Evolutionary conservation across 1,284 basidiomycete genomes (phyloP).

Genomic region (Austroboletus niveus): DNA sequence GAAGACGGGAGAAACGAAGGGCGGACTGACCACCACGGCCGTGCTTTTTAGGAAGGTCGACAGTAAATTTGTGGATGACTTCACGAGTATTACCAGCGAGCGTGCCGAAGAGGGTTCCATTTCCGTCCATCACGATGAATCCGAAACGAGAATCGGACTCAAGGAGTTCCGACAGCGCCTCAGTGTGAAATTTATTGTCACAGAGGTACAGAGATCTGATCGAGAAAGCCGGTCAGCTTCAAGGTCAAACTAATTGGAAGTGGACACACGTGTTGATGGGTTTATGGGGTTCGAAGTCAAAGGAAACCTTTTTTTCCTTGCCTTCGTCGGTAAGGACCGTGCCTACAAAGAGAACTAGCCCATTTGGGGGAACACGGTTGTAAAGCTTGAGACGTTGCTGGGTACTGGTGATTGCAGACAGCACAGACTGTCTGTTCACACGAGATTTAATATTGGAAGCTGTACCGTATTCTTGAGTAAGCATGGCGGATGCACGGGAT

Average conservation of each 20-base stretch:
- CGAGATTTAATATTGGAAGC: slow-evolving; percentile 99
- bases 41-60: slow-evolving; percentile 99
- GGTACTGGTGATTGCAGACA: slow-evolving; percentile 98
- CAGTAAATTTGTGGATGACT: slow-evolving; percentile 96
- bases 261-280: slow-evolving; percentile 92
- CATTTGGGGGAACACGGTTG: slow-evolving; percentile 94
- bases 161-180: slow-evolving; percentile 93
- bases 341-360: slow-evolving; percentile 95
- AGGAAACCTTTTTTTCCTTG: slow-evolving; percentile 98
- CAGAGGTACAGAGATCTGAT: slow-evolving; percentile 93
- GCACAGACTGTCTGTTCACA: slow-evolving; percentile 95
- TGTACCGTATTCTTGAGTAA: slow-evolving; percentile 97
- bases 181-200: slow-evolving; percentile 99
- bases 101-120: slow-evolving; percentile 94
- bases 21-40: slow-evolving; percentile 99
- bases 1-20: slow-evolving; percentile 98
- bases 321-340: slow-evolving; percentile 98
- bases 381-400: slow-evolving; percentile 98
- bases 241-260: not conserved
- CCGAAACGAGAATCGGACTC: slow-evolving; percentile 98
- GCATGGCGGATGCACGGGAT: slow-evolving; percentile 90
- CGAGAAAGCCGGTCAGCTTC: slow-evolving; percentile 6
- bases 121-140: slow-evolving; percentile 99
- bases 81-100: slow-evolving; percentile 97
- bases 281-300: slow-evolving; percentile 97